These are phyloP conservation scores for Chaetomium globosum DNA, from an alignment of 2,329 filamentous ascomycete genomes.

Conservation along the genomic window DNA sequence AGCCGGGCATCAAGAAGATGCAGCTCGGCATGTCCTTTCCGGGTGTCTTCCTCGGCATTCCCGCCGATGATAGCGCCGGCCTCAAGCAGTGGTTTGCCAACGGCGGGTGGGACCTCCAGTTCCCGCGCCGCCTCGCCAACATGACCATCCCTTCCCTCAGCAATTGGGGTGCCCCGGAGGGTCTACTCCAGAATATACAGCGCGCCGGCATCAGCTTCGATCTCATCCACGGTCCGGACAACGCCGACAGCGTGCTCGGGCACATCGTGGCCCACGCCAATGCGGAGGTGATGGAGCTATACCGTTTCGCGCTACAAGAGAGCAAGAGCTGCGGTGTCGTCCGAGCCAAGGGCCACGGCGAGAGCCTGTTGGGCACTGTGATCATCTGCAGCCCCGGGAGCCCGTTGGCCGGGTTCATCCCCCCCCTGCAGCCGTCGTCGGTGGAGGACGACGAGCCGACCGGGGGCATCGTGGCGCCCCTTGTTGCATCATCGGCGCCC, in stretches of 20 bases:
- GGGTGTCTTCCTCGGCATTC: slow-evolving; percentile 84
- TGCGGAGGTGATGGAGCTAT: slow-evolving; percentile 79
- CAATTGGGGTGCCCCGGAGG: slow-evolving; percentile 74
- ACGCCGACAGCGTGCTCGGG: slow-evolving; percentile 70
- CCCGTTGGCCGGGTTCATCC: slow-evolving; percentile 68
- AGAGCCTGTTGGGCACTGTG: slow-evolving; percentile 74
- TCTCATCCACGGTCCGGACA: slow-evolving; percentile 77
- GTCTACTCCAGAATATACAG: slow-evolving; percentile 72
- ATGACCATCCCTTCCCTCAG: slow-evolving; percentile 73
- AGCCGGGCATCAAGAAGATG: slow-evolving; percentile 72
- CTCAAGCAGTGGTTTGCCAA: slow-evolving; percentile 82
- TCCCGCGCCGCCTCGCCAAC: slow-evolving; percentile 61
- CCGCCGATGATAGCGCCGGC: slow-evolving; percentile 54
- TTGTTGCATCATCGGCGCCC: slow-evolving; percentile 66
- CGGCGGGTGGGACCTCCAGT: slow-evolving; percentile 79
- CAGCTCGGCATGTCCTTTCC: slow-evolving; percentile 82
- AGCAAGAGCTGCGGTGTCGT: slow-evolving; percentile 77
- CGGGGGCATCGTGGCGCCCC: slow-evolving; percentile 78
- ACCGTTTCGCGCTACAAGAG: slow-evolving; percentile 72
- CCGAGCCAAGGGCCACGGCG: slow-evolving; percentile 71
- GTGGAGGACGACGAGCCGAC: slow-evolving; percentile 51
- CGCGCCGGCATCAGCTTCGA: slow-evolving; percentile 77
- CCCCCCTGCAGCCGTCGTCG: slow-evolving; percentile 59
- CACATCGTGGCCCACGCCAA: slow-evolving; percentile 74
- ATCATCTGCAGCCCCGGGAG: slow-evolving; percentile 76